phyloP scores from a whole-genome alignment of 176 grass and related monocot species.

The Puya raimondii region DNA sequence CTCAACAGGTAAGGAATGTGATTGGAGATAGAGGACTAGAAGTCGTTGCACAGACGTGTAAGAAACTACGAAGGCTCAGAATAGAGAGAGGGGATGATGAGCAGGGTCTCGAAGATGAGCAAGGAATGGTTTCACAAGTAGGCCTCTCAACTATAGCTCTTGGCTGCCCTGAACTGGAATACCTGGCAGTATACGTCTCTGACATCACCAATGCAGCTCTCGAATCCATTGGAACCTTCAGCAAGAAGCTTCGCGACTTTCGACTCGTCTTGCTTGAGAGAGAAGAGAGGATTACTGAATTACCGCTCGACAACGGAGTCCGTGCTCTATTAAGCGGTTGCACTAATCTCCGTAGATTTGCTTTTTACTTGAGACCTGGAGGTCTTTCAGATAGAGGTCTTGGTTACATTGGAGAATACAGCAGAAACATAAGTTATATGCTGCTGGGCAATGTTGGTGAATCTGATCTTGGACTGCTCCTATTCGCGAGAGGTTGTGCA shows the following conservation, averaged over 20 bases:
- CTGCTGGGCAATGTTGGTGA: constrained; percentile 12
- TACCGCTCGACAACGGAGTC: constrained; percentile 13
- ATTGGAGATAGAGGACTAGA: constrained; percentile 5
- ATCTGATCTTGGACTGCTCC: constrained; percentile 10
- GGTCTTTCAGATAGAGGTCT: constrained; percentile 14
- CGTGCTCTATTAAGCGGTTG: constrained; percentile 14
- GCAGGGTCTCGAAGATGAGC: constrained; percentile 15
- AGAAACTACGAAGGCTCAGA: constrained; percentile 8
- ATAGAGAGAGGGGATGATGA: constrained; percentile 20
- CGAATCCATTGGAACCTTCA: constrained; percentile 6
- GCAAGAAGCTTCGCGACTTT: constrained; percentile 18
- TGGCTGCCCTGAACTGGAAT: constrained; percentile 18
- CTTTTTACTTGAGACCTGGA: constrained; percentile 18
- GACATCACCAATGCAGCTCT: constrained; percentile 20
- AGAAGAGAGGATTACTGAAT: constrained; percentile 17
- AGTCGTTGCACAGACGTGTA: constrained; percentile 5
- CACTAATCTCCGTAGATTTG: constrained; percentile 17
- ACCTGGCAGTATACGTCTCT: constrained; percentile 21
- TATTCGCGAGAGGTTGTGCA: neutral
- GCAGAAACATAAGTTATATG: constrained; percentile 9
- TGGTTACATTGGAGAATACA: constrained; percentile 4
- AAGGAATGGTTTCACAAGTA: constrained; percentile 9
- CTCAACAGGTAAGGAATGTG: constrained; percentile 2
- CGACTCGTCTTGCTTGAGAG: constrained; percentile 16
- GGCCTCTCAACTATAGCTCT: constrained; percentile 7